Percentiles rank a stretch among this genome's conserved stretches.
phyloP scores from a whole-genome alignment of 78 protist species.

The Pelomyxa schiedti region DNA sequence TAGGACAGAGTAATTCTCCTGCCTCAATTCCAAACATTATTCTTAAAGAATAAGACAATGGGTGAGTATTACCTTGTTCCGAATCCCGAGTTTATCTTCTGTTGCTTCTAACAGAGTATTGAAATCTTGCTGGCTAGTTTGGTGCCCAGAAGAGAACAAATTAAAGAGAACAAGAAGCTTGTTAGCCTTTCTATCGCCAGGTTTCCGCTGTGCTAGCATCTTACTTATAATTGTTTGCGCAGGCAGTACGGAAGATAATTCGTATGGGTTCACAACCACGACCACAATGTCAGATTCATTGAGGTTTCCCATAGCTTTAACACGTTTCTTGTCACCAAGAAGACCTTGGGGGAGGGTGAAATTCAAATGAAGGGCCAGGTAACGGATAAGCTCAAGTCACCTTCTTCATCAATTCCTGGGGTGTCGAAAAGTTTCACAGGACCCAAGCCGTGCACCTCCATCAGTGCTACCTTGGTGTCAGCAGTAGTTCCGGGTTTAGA shows the following conservation, averaged over 20 bases:
- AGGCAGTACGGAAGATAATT: neutral
- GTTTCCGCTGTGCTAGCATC: too few relatives aligned
- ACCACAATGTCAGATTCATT: conserved; percentile 3
- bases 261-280: conserved; percentile 4
- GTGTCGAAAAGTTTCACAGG: conserved; percentile 26
- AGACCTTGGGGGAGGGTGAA: neutral
- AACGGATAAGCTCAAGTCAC: neutral
- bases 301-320: neutral
- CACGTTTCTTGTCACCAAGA: conserved; percentile 7
- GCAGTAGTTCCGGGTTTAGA: conserved; percentile 16
- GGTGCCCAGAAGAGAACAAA: too few relatives aligned
- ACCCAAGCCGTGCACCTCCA: conserved; percentile 12
- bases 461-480: conserved; percentile 3
- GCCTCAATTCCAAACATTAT: too few relatives aligned
- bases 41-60: too few relatives aligned
- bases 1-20: too few relatives aligned
- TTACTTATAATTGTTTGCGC: too few relatives aligned
- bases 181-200: too few relatives aligned
- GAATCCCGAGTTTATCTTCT: too few relatives aligned
- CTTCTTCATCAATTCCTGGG: conserved; percentile 11
- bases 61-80: too few relatives aligned
- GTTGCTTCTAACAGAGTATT: too few relatives aligned
- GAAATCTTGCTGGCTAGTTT: too few relatives aligned
- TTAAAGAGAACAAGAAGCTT: too few relatives aligned
- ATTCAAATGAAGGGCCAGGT: neutral